Evolutionary conservation across 208 protist species (phyloP), one percentile per base, ranked within the genome.

Genomic region (Trypanosoma scelopori): DNA sequence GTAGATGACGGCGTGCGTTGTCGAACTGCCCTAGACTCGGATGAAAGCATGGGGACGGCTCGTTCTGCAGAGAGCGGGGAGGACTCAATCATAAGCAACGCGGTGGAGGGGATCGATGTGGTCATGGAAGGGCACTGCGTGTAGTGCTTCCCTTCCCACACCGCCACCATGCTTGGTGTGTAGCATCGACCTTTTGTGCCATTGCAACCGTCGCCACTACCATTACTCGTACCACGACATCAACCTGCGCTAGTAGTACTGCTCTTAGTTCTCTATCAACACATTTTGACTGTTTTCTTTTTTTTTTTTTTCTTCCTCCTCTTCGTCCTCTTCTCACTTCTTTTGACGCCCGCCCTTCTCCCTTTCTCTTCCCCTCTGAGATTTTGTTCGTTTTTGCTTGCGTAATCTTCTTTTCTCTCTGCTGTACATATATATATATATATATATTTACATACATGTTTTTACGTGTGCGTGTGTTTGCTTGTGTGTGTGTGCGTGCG

Each of bases 371-470:
- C 9, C 5, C 5, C 9, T 45, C 5, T 45, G 11, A 22, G 15
- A 59, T 25, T 46, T 39, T 25, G 12, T 43, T 22, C 13, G 16
- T 45, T 4, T 59, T 12, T 43, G 5, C 5, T n/a, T 43, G 16
- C 18, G 15, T 28, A 27, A 35, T 27, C 20, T 5, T 7, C 20
- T 63, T 63, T 51, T 39, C n/a, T n/a, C n/a, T n/a, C n/a, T n/a
- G n/a, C n/a, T n/a, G 7, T 52, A 5, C 50, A 52, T 63, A 30
- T 50, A 63, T 51, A 42, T 37, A 41, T 52, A 20, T 32, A 51
- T 52, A 42, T 52, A 41, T 52, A 37, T 37, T 39, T 63, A 51
- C n/a, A 37, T 37, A 9, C 32, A 9, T 37, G 32, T 9, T 37
- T 9, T 3, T 9, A 9, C 9, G 32, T 9, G 3, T 37, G 9